Conservation (phyloP, 768 basidiomycete genomes). For the Pisolithus orientalis region DNA sequence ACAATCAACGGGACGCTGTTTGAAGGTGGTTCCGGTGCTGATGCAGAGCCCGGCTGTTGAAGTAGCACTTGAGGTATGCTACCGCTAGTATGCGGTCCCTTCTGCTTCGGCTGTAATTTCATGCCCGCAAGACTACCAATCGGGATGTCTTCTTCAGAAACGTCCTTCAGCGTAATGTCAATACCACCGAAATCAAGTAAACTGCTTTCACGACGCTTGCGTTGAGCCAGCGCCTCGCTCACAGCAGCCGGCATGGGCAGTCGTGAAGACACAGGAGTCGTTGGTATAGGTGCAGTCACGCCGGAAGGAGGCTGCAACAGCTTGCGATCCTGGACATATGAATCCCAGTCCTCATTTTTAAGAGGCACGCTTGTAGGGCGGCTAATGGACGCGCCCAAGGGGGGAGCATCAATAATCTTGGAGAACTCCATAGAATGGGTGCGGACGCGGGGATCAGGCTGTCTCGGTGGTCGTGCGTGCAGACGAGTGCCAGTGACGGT, state of each 20-base stretch:
- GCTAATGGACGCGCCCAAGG: slow-evolving; percentile 48
- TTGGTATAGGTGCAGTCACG: slow-evolving; percentile 69
- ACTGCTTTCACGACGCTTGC: slow-evolving; percentile 67
- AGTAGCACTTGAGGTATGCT: slow-evolving; percentile 23
- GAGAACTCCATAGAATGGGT: slow-evolving; percentile 71
- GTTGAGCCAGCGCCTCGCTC: slow-evolving; percentile 61
- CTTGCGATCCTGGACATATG: slow-evolving; percentile 79
- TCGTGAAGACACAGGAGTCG: slow-evolving; percentile 43
- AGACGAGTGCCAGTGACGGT: slow-evolving; percentile 43
- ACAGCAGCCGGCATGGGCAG: slow-evolving; percentile 66
- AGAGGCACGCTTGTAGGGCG: slow-evolving; percentile 72
- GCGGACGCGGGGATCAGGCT: slow-evolving; percentile 59
- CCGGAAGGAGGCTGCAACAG: slow-evolving; percentile 80
- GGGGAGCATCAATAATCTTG: slow-evolving; percentile 36
- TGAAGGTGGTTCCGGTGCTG: slow-evolving; percentile 15
- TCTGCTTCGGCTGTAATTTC: slow-evolving; percentile 13
- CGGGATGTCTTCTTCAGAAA: slow-evolving; percentile 30
- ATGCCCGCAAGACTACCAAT: slow-evolving; percentile 19
- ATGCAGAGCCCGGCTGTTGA: slow-evolving; percentile 26
- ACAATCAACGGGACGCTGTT: slow-evolving; percentile 18
- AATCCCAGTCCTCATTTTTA: slow-evolving; percentile 78
- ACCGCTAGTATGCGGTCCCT: slow-evolving; percentile 13
- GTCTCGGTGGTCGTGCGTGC: slow-evolving; percentile 67
- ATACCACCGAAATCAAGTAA: slow-evolving; percentile 40
- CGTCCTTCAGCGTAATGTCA: slow-evolving; percentile 26